Evolutionary conservation across 2,329 filamentous ascomycete species (phyloP).

Genomic region (Teratosphaeriaceae sp.): DNA sequence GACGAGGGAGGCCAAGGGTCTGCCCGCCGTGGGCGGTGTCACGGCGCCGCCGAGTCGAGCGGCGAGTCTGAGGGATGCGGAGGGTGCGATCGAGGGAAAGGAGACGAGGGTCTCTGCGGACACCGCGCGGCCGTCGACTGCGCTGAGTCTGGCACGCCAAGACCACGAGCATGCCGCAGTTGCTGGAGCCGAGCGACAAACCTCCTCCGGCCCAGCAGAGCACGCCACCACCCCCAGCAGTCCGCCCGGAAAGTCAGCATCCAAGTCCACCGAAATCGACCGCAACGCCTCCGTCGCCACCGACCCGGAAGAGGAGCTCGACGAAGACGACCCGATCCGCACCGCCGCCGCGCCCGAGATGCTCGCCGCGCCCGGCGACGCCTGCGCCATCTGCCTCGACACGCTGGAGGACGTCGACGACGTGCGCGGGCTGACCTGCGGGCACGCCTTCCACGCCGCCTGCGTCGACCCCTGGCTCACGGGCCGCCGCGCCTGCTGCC

Average conservation of each 20-base stretch:
- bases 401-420: conserved; percentile 92
- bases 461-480: conserved; percentile 98
- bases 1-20: conserved; percentile 70
- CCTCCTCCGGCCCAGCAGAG: neutral
- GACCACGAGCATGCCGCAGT: conserved; percentile 42
- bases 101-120: conserved; percentile 27
- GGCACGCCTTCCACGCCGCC: conserved; percentile 95
- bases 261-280: conserved; percentile 27
- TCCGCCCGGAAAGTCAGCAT: conserved; percentile 26
- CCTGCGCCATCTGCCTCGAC: conserved; percentile 95
- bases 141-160: conserved; percentile 35
- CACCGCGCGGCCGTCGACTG: conserved; percentile 27
- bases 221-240: conserved; percentile 12
- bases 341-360: conserved; percentile 76
- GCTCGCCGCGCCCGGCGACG: conserved; percentile 75
- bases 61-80: conserved; percentile 63
- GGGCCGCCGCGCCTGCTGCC: conserved; percentile 87
- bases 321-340: conserved; percentile 72
- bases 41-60: conserved; percentile 66
- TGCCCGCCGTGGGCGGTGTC: conserved; percentile 79
- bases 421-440: conserved; percentile 85
- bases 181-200: conserved; percentile 7
- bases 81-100: conserved; percentile 34
- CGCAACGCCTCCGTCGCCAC: conserved; percentile 30
- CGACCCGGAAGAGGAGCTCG: conserved; percentile 61